phyloP scores from a whole-genome alignment of 2,329 filamentous ascomycete species.

The Dothideomycetes sp. region DNA sequence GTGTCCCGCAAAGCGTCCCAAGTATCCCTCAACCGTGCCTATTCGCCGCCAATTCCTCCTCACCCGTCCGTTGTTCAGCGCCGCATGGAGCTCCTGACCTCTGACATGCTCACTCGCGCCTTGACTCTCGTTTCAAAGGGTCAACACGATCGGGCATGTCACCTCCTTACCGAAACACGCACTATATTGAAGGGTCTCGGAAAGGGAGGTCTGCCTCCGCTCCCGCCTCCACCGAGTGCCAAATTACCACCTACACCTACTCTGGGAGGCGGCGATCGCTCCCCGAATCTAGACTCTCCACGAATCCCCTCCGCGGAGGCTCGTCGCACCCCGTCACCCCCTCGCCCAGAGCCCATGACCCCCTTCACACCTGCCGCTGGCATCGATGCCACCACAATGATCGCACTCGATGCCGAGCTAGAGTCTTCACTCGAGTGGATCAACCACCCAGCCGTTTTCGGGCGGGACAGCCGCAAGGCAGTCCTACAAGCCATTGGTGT shows the following conservation, averaged over 20 bases:
- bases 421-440: conserved; percentile 94
- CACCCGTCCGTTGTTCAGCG: conserved; percentile 92
- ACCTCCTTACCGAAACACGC: conserved; percentile 82
- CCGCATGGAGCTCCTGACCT: conserved; percentile 94
- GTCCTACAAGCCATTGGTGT: conserved; percentile 94
- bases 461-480: conserved; percentile 85
- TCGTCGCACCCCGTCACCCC: conserved; percentile 30
- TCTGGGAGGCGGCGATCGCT: conserved; percentile 7
- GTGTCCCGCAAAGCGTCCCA: conserved; percentile 20
- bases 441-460: conserved; percentile 88
- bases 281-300: conserved; percentile 12
- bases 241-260: conserved; percentile 25
- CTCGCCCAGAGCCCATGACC: conserved; percentile 23
- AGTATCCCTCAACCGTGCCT: conserved; percentile 17
- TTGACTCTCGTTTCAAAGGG: conserved; percentile 81
- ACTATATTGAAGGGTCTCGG: conserved; percentile 92
- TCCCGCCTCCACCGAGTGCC: conserved; percentile 50
- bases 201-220: conserved; percentile 85
- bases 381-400: conserved; percentile 74
- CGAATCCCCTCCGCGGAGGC: conserved; percentile 9
- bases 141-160: conserved; percentile 88
- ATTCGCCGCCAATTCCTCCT: conserved; percentile 76
- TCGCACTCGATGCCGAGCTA: conserved; percentile 80
- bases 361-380: conserved; percentile 53
- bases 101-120: conserved; percentile 91